These are phyloP conservation scores for Linnemannia elongata DNA, from an alignment of 192 early-diverging fungal genomes.

Conservation along the genomic window DNA sequence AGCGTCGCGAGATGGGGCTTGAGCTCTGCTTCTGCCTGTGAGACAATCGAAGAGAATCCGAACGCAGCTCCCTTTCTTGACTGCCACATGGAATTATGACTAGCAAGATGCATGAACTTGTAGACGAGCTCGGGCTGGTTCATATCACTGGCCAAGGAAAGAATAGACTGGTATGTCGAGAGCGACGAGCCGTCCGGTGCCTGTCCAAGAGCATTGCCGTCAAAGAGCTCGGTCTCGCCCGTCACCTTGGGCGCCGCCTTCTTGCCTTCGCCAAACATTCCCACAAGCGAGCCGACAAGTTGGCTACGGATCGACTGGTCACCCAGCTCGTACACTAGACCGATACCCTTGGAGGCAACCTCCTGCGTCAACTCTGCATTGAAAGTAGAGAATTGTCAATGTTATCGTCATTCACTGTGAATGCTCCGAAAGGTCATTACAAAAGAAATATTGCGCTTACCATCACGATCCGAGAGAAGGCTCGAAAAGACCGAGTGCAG, in stretches of 20 bases:
- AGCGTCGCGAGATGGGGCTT: constrained; percentile 83
- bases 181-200: constrained; percentile 81
- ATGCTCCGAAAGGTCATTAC: background rate
- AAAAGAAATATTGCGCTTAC: constrained; percentile 33
- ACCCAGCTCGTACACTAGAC: constrained; percentile 85
- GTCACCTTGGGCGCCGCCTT: constrained; percentile 61
- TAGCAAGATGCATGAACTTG: constrained; percentile 93
- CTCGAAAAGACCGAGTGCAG: constrained; percentile 85
- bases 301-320: constrained; percentile 75
- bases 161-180: constrained; percentile 83
- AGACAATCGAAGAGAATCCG: constrained; percentile 87
- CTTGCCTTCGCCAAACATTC: constrained; percentile 81
- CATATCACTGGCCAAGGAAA: constrained; percentile 93
- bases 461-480: constrained; percentile 87
- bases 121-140: constrained; percentile 95
- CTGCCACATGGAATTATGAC: constrained; percentile 93
- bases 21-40: constrained; percentile 83
- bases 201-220: constrained; percentile 73
- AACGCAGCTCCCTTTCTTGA: constrained; percentile 90
- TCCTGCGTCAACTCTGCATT: constrained; percentile 83
- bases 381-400: background rate
- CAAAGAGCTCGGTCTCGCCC: constrained; percentile 82
- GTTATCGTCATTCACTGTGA: background rate
- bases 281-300: constrained; percentile 80
- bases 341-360: constrained; percentile 88